Base-by-base conservation (phyloP, 305 asterid species). In the Fraxinus nigra region DNA sequence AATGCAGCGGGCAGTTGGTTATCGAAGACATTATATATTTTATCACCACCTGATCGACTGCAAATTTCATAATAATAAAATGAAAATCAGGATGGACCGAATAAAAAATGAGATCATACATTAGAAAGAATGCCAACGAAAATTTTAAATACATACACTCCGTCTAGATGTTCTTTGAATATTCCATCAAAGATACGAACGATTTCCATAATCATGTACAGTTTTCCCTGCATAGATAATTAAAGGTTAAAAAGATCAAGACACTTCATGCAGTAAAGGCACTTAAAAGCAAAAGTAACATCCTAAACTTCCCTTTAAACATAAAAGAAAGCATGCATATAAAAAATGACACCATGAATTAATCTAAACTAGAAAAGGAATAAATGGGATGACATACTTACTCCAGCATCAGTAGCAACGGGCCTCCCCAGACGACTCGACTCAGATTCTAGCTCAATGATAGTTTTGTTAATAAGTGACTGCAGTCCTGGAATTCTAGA, bases 41-140 rank as follows among this genome's bases (percentile, higher is more conserved):
- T 94, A 86, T 96, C 99, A 84, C 99, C 99, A 72, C 99, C 99
- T 33, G 99, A 89, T 81, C 99, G 98, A 72, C 99, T 96, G 91
- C 90, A 87, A 82, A 77, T 81, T 84, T 87, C 7, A 43, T 67
- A 35, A 72, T 9, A 54, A 82, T 24, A 75, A 65, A 75, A 79
- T 77, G 72, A 78, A 40, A 61, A 48, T 78, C 70, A 83, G 76
- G 26, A 76, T 35, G 56, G 33, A 77, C 88, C 5, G 75, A 5
- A 70, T 70, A 13, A 32, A 4, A 24, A 70, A 32, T 70, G 43
- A 70, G 13, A 33, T 30, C 43, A 70, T 70, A 16, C 22, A 32
- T 32, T 70, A 32, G 24, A 70, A 69, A 32, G 43, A 32, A 11
- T 0, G 75, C 20, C 75, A 70, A 30, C 26, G 2, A 16, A 16